phyloP scores from a whole-genome alignment of 2,329 filamentous ascomycete genomes.

The Trichophyton schoenleinii region DNA sequence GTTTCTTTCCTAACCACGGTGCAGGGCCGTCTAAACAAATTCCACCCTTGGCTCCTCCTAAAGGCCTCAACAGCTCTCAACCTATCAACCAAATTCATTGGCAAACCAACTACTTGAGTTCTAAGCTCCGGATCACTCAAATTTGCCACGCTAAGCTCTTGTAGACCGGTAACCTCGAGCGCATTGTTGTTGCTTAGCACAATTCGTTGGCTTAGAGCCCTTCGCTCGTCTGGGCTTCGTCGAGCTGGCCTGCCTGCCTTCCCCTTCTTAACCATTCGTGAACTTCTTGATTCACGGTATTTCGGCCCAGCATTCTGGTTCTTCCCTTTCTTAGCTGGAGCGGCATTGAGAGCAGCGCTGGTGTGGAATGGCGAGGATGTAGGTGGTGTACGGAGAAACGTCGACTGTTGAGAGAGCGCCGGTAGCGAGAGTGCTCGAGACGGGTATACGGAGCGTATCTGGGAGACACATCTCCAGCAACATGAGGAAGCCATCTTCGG shows the following conservation, averaged over 20 bases:
- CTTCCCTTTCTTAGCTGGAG: constrained; percentile 37
- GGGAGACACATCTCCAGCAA: constrained; percentile 47
- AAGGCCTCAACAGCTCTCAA: constrained; percentile 79
- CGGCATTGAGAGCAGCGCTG: constrained; percentile 26
- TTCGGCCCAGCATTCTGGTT: constrained; percentile 17
- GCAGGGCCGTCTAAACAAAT: constrained; percentile 69
- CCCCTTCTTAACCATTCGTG: constrained; percentile 36
- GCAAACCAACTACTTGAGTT: constrained; percentile 58
- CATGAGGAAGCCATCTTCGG: constrained; percentile 42
- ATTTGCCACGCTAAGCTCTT: constrained; percentile 45
- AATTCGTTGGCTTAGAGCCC: constrained; percentile 75
- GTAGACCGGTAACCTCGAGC: constrained; percentile 57
- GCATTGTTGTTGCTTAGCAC: constrained; percentile 92
- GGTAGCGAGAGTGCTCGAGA: neutral
- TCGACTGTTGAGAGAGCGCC: neutral
- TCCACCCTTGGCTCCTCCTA: constrained; percentile 81
- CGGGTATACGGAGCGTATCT: constrained; percentile 28
- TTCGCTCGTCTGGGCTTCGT: constrained; percentile 66
- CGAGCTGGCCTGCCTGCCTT: constrained; percentile 34
- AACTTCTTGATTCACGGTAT: constrained; percentile 28
- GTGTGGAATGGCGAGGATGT: constrained; percentile 37
- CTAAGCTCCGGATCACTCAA: constrained; percentile 44
- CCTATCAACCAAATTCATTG: constrained; percentile 59
- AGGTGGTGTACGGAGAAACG: constrained; percentile 24
- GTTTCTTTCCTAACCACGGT: constrained; percentile 67